Base-by-base conservation (phyloP, 1,284 basidiomycete species). In the Pseudozyma thailandica region DNA sequence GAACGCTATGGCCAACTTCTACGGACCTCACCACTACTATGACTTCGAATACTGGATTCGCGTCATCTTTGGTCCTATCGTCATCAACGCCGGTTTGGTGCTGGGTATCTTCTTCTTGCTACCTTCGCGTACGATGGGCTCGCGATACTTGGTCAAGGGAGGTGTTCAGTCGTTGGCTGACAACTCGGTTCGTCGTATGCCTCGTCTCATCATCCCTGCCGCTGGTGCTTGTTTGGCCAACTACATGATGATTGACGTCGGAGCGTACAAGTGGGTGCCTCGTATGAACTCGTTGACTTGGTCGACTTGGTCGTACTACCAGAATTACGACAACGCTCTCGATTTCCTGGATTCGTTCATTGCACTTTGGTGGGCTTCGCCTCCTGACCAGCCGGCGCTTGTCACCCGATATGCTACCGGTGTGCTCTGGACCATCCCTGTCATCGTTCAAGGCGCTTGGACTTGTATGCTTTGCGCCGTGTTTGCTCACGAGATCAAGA, bases 391-490 rank as follows among this genome's bases (percentile, higher is more conserved):
- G 31, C 77, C 77, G 6, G 63, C 64, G 15, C 38, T 75, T 9
- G 72, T 75, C 20, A 66, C 73, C 6, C 59, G 61, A 7, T 79
- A 79, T 38, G 77, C 77, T 26, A 79, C 77, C 31, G 77, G 77
- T 68, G 74, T 79, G 35, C 75, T 79, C 23, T 79, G 77, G 77
- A 79, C 77, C 8, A 74, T 77, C 31, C 77, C 77, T 13, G 59
- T 79, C 28, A 77, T 77, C 26, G 73, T 79, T 12, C 73, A 75
- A 38, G 61, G 65, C 30, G 64, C 63, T 10, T 79, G 77, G 77
- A 75, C 74, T 7, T 70, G 64, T 28, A 65, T 73, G 59, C 60
- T 65, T 5, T 73, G 69, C 49, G 77, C 72, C 20, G 60, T 79
- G 13, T 64, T 77, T 46, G 75, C 72, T 7, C 70, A 70, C 50